Base-by-base conservation (phyloP, 23 red algal species). In the Gracilariopsis chorda region DNA sequence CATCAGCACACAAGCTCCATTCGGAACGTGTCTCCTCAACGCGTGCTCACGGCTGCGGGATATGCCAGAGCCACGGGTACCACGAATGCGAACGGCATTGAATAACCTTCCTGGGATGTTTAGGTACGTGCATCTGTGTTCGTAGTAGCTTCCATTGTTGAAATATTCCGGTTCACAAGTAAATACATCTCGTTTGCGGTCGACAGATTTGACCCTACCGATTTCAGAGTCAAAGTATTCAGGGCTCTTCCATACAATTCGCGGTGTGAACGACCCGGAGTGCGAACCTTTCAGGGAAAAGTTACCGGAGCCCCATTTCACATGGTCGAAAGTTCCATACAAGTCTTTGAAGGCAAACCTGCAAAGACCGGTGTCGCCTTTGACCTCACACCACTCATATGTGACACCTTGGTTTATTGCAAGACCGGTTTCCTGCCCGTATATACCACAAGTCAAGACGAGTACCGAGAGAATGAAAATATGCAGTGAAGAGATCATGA, bases 1-100 rank as follows among this genome's bases (percentile, higher is more conserved):
- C 67, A 73, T 73, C 67, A 73, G 3, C 37, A 73, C 37, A 46
- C 67, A 73, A 46, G 67, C 67, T 9, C 67, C 67, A 73, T 73
- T 73, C 13, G 67, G 67, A 47, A 73, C 40, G 17, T 46, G 47
- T 25, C 67, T 73, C 29, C 67, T 39, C 67, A 73, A 14, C 42
- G 67, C 67, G 39, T 19, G 10, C 7, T 36, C 67, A 46, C 47
- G 67, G 20, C 11, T 5, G 23, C 67, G 36, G 20, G 67, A 73
- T 23, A 73, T 24, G 3, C 67, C 67, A 16, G 67, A 73, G 1
- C 67, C 67, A 11, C 67, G 28, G n/a, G 23, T 42, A 2, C 67
- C 67, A 9, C 39, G 40, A 23, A 73, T 7, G 8, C 32, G 42
- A 17, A n/a, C 14, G 4, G 40, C 19, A 12, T 35, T 24, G 28